A percentile compares a stretch with the other conserved stretches of the same genome.
phyloP scores from a whole-genome alignment of 768 basidiomycete genomes.

The Pulveroboletus sp. region DNA sequence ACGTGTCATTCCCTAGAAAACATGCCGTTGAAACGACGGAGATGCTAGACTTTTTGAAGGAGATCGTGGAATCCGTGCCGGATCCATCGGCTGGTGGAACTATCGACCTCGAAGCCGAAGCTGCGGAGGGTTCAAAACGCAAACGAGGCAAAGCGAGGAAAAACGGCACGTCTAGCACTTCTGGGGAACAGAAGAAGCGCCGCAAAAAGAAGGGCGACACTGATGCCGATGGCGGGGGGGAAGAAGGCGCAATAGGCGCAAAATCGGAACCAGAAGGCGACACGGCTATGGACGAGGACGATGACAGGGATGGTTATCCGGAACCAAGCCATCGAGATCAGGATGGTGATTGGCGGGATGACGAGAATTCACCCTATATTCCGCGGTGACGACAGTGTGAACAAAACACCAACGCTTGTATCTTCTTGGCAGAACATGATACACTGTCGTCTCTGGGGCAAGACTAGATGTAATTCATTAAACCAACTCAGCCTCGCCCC shows the following conservation, averaged over 20 bases:
- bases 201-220: conserved; percentile 43
- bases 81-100: conserved; percentile 86
- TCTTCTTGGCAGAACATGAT: conserved; percentile 6
- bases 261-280: conserved; percentile 37
- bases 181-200: conserved; percentile 42
- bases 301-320: conserved; percentile 37
- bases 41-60: conserved; percentile 91
- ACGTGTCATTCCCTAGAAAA: conserved; percentile 53
- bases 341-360: conserved; percentile 39
- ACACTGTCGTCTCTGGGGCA: conserved; percentile 9
- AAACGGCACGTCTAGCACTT: conserved; percentile 33
- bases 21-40: conserved; percentile 84
- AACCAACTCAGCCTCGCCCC: conserved; percentile 75
- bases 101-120: conserved; percentile 64
- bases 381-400: conserved; percentile 27
- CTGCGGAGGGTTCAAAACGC: conserved; percentile 49
- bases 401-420: background rate
- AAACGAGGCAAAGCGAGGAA: conserved; percentile 54
- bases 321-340: conserved; percentile 39
- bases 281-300: conserved; percentile 37
- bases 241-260: conserved; percentile 33
- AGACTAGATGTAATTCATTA: conserved; percentile 34
- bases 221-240: conserved; percentile 32
- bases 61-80: conserved; percentile 80
- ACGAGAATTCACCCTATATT: conserved; percentile 42